Conservation (phyloP, 495 filamentous ascomycete species). For the Annulohypoxylon bovei region DNA sequence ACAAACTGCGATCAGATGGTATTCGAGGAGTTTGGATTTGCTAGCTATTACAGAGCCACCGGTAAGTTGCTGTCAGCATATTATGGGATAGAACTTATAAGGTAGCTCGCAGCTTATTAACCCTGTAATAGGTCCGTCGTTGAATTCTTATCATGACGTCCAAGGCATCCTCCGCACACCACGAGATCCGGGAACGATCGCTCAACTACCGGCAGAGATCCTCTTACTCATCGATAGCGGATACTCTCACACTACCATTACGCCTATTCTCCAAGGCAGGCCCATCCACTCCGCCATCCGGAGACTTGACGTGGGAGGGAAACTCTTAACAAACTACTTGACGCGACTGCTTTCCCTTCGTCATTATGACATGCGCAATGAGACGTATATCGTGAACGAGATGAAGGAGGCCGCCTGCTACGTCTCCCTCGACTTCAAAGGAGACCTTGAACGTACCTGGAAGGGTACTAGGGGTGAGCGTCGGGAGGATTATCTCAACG, state of each 20-base stretch:
- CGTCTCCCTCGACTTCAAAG: conserved; percentile 78
- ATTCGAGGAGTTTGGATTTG: conserved; percentile 98
- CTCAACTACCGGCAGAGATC: conserved; percentile 74
- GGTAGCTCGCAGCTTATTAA: background rate
- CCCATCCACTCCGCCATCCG: conserved; percentile 84
- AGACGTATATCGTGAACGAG: conserved; percentile 90
- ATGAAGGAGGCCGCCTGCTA: conserved; percentile 93
- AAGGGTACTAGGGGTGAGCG: conserved; percentile 74
- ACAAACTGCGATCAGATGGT: conserved; percentile 94
- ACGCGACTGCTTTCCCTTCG: conserved; percentile 89
- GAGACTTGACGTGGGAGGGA: conserved; percentile 90
- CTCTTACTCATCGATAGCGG: conserved; percentile 89
- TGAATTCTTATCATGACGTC: conserved; percentile 88
- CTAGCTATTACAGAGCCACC: conserved; percentile 78
- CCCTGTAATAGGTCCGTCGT: conserved; percentile 57
- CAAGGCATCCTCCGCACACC: conserved; percentile 67
- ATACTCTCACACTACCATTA: conserved; percentile 93
- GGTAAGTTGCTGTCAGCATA: conserved; percentile 57
- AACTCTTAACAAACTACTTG: conserved; percentile 92
- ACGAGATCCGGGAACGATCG: conserved; percentile 52
- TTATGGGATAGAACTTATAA: background rate
- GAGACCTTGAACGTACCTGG: conserved; percentile 84
- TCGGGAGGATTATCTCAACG: conserved; percentile 53
- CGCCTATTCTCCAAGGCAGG: conserved; percentile 82
- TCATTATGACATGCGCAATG: conserved; percentile 94